phyloP scores from a whole-genome alignment of 208 protist genomes.

The Leptomonas pyrrhocoris region DNA sequence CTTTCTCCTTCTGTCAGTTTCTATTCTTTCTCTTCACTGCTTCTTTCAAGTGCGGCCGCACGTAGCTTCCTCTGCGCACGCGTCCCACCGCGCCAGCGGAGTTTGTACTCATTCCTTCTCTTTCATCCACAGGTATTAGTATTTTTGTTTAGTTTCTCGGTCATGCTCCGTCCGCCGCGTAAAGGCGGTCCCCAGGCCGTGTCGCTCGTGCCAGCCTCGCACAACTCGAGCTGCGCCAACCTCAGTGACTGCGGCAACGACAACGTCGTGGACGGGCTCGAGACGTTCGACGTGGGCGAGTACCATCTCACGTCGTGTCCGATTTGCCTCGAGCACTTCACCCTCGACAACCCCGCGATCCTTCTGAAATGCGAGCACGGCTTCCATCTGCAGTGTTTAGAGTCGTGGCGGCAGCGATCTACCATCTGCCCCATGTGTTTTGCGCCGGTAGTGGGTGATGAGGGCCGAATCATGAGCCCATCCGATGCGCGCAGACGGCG shows the following conservation, averaged over 20 bases:
- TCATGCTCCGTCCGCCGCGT: not conserved
- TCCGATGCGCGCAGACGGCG: constrained; percentile 43
- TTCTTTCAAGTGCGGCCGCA: too few relatives aligned
- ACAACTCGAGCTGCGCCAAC: constrained; percentile 23
- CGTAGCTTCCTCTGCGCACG: too few relatives aligned
- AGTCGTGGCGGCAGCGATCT: constrained; percentile 79
- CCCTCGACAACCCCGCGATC: constrained; percentile 80
- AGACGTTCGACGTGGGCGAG: constrained; percentile 73
- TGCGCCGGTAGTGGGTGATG: constrained; percentile 39
- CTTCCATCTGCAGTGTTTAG: constrained; percentile 83
- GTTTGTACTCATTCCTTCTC: too few relatives aligned
- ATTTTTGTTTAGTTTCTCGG: not conserved
- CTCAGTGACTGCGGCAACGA: constrained; percentile 31
- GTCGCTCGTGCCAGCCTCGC: too few relatives aligned
- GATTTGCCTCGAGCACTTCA: constrained; percentile 84
- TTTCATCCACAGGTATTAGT: too few relatives aligned
- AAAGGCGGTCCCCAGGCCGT: constrained; percentile 6
- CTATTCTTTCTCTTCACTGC: too few relatives aligned
- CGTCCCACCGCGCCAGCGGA: too few relatives aligned
- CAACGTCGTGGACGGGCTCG: constrained; percentile 13
- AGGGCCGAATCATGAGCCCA: constrained; percentile 51
- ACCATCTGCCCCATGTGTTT: constrained; percentile 70
- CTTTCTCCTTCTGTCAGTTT: too few relatives aligned
- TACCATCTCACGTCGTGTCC: constrained; percentile 74
- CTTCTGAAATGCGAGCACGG: constrained; percentile 76